Base-by-base conservation (phyloP, 1,284 basidiomycete genomes). In the Grifola frondosa region DNA sequence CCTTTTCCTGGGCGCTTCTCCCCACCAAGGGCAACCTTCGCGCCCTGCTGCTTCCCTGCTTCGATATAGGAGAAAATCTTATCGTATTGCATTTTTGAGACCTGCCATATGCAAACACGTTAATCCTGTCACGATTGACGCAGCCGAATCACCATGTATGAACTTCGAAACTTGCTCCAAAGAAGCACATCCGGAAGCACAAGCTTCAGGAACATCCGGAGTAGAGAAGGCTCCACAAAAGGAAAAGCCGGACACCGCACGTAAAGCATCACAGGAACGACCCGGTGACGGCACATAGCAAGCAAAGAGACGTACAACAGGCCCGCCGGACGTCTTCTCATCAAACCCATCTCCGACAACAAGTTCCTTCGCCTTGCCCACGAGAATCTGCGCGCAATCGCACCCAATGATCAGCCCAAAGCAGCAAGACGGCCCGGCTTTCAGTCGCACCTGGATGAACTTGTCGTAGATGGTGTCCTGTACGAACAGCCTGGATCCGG, bases 1-100 rank as follows among this genome's bases (percentile, higher is more conserved):
- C 88, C 88, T 60, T 83, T 84, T 4, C 75, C 75, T 1, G 69
- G 42, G 53, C 84, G 73, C 64, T 83, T 88, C 58, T 78, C 73
- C 19, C 94, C 96, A 22, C 96, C 96, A 6, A 90, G 71, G 24
- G 82, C 68, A 17, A 86, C 68, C 53, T 79, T 87, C 16, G 95
- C 95, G 15, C 95, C 95, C 60, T 90, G 84, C 51, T 78, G 61
- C 66, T 89, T 91, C 24, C 94, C 96, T 1, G 77, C 74, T 55
- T 95, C 87, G 57, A 99, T 95, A 65, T 94, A 97, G 12, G 70
- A 69, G 79, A 92, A 86, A 39, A 98, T 83, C 54, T 88, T 87
- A 64, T 97, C 91, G 57, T 88, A 91, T 66, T 98, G 95, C 19
- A 66, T 68, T 61, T 87, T 86, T 20, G 89, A 92, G 32, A 93